Conservation (phyloP, 257 asterid genomes). For the Galeopsis tetrahit region DNA sequence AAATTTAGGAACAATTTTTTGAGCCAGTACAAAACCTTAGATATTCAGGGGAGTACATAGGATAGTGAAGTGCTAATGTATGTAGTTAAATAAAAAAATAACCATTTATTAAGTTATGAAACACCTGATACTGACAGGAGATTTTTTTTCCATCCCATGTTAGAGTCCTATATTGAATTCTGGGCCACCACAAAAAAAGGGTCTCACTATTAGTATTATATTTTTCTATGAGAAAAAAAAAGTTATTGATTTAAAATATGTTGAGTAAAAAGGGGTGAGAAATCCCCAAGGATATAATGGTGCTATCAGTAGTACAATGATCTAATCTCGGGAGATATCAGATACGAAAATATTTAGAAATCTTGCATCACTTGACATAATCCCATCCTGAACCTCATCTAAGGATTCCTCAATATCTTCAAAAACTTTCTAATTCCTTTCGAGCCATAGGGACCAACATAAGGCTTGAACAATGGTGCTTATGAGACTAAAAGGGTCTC, state of each 20-base stretch:
- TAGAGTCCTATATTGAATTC: slow-evolving; percentile 8
- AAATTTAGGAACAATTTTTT: neutral
- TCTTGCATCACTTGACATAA: neutral
- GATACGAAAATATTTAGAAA: neutral
- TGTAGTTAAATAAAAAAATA: neutral
- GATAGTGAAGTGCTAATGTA: neutral
- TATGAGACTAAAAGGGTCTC: neutral
- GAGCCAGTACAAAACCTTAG: slow-evolving; percentile 7
- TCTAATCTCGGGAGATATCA: neutral
- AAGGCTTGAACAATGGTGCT: neutral
- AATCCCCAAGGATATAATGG: neutral
- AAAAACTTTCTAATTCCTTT: neutral
- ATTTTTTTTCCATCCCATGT: neutral
- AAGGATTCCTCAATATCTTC: neutral
- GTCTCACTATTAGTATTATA: neutral
- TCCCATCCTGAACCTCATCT: neutral
- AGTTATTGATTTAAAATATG: neutral
- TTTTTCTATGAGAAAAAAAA: neutral
- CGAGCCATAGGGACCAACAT: neutral
- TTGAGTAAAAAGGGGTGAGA: neutral
- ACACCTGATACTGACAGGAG: slow-evolving; percentile 10
- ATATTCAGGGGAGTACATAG: neutral
- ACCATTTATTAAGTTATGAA: neutral
- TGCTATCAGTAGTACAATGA: neutral
- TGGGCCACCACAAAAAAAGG: neutral